Conservation (phyloP, 169 alveolate species). For the Plasmodium relictum region DNA sequence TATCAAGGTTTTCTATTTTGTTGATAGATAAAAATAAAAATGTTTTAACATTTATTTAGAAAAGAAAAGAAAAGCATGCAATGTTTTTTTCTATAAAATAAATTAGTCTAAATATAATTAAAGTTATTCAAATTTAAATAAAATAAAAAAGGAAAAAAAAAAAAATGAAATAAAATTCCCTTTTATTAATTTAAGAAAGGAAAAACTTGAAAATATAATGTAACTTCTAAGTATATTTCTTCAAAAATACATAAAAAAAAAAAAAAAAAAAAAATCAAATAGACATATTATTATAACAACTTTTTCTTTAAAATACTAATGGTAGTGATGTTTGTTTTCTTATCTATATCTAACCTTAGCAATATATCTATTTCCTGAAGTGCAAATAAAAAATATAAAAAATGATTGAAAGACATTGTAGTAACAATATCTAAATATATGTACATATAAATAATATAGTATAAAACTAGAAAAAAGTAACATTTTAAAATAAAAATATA, state of each 20-base stretch:
- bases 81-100: background rate
- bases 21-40: too few relatives aligned
- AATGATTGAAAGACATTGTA: background rate
- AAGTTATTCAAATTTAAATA: background rate
- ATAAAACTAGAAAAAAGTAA: background rate
- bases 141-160: background rate
- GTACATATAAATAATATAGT: background rate
- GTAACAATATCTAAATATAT: background rate
- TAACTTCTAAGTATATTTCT: too few relatives aligned
- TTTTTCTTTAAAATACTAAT: slow-evolving; percentile 35
- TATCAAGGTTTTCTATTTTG: too few relatives aligned
- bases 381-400: background rate
- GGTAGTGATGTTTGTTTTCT: background rate
- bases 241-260: slow-evolving; percentile 1
- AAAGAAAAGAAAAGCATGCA: background rate
- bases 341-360: slow-evolving; percentile 20
- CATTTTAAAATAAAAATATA: background rate
- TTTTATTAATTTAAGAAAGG: background rate
- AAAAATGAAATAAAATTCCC: background rate
- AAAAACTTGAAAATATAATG: background rate
- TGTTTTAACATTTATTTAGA: too few relatives aligned
- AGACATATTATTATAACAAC: background rate
- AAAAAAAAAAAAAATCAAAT: background rate
- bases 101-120: background rate
- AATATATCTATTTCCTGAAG: slow-evolving; percentile 41